A percentile compares a stretch with the other conserved stretches of the same genome.
phyloP scores from a whole-genome alignment of 352 stramenopile genomes.

The Pythium brachiatum region DNA sequence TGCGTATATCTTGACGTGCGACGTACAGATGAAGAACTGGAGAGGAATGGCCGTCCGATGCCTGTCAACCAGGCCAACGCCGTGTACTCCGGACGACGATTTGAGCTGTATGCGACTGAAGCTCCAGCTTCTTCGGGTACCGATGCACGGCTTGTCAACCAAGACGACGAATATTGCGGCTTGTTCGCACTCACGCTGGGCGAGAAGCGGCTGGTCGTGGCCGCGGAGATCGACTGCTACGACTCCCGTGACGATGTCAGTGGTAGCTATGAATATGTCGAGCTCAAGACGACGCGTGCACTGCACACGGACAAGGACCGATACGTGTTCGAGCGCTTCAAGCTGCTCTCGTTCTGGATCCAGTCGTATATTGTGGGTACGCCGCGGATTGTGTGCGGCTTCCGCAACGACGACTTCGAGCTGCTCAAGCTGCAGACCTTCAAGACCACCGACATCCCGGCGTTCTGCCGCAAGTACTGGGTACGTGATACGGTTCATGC shows the following conservation, averaged over 20 bases:
- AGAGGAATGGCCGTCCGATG: conserved; percentile 29
- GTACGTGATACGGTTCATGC: conserved; percentile 29
- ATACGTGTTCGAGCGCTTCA: conserved; percentile 76
- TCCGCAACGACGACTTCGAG: conserved; percentile 60
- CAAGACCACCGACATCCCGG: conserved; percentile 54
- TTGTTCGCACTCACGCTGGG: conserved; percentile 55
- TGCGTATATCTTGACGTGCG: conserved; percentile 69
- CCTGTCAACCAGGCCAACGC: conserved; percentile 52
- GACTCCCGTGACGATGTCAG: conserved; percentile 28
- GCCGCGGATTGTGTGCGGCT: conserved; percentile 68
- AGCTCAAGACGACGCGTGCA: conserved; percentile 71
- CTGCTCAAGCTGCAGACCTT: conserved; percentile 69
- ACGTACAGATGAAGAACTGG: conserved; percentile 42
- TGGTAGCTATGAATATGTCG: conserved; percentile 39
- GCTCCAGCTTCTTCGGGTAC: neutral
- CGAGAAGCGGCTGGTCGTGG: conserved; percentile 52
- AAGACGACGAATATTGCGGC: conserved; percentile 72
- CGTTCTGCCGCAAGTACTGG: conserved; percentile 70
- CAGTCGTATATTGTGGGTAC: conserved; percentile 78
- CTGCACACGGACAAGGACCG: conserved; percentile 59
- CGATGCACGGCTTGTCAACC: conserved; percentile 31
- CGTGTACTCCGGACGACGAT: conserved; percentile 67
- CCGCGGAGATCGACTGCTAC: conserved; percentile 66
- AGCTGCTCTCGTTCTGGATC: conserved; percentile 82
- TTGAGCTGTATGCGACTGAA: conserved; percentile 60